These are phyloP conservation scores for Bimuria novae-zelandiae DNA, from an alignment of 2,329 filamentous ascomycete species.

Conservation along the genomic window DNA sequence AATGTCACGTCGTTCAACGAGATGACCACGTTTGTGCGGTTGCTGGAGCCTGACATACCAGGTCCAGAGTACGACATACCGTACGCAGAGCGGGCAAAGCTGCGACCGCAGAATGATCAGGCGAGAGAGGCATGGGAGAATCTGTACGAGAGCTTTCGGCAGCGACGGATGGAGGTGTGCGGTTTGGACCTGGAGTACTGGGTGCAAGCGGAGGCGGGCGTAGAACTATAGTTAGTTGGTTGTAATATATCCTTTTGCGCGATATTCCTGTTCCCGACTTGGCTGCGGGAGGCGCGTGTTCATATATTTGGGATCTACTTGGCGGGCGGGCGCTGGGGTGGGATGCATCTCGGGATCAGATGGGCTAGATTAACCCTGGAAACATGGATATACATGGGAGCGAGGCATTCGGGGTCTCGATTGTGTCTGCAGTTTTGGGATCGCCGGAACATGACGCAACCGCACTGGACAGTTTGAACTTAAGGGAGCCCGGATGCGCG, in stretches of 20 bases:
- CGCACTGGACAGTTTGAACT: background rate
- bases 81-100: slow-evolving; percentile 45
- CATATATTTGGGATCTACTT: background rate
- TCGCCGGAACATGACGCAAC: background rate
- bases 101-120: slow-evolving; percentile 52
- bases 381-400: slow-evolving; percentile 11
- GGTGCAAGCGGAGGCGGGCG: slow-evolving; percentile 23
- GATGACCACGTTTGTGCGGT: slow-evolving; percentile 52
- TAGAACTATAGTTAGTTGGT: slow-evolving; percentile 1
- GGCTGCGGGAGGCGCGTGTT: background rate
- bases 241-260: background rate
- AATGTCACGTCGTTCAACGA: slow-evolving; percentile 51
- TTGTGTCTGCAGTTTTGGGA: background rate
- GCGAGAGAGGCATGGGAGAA: slow-evolving; percentile 55
- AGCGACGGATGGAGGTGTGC: slow-evolving; percentile 57
- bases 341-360: slow-evolving; percentile 11
- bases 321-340: background rate
- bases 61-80: slow-evolving; percentile 58
- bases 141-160: slow-evolving; percentile 55
- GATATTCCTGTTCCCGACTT: background rate
- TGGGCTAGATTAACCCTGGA: slow-evolving; percentile 5
- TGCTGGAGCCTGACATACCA: slow-evolving; percentile 54
- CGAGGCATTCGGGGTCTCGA: slow-evolving; percentile 6
- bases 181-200: slow-evolving; percentile 57
- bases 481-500: too few species aligned